phyloP scores from a whole-genome alignment of 169 alveolate species.

The Eimeria mitis region DNA sequence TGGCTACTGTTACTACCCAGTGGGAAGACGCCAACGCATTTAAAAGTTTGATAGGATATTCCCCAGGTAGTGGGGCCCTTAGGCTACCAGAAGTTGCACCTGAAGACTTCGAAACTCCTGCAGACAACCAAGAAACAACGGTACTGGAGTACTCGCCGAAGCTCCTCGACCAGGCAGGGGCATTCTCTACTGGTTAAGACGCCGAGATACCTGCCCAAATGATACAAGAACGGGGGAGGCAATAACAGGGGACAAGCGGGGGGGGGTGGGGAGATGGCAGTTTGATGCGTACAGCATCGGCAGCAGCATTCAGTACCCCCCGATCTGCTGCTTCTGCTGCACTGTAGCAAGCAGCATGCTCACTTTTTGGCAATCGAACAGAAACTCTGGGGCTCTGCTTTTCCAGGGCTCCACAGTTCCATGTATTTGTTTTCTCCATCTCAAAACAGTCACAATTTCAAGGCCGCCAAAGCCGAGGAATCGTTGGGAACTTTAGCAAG shows the following conservation, averaged over 20 bases:
- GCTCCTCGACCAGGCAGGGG: not conserved
- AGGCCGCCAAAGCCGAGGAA: not conserved
- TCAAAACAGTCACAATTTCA: not conserved
- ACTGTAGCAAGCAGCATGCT: not conserved
- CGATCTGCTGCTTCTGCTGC: not conserved
- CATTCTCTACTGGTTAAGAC: not conserved
- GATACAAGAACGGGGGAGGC: not conserved
- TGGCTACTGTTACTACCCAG: slow-evolving; percentile 73
- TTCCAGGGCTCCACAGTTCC: not conserved
- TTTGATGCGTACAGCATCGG: not conserved
- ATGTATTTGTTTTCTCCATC: not conserved
- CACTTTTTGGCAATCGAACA: not conserved
- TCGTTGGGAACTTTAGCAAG: not conserved
- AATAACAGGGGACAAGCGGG: no score
- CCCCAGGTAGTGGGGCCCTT: slow-evolving; percentile 11
- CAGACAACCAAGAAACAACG: not conserved
- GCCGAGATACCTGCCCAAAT: not conserved
- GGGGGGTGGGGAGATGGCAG: not conserved
- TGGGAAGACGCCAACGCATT: slow-evolving; percentile 56
- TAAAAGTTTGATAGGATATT: not conserved
- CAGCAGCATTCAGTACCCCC: not conserved
- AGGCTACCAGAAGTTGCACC: slow-evolving; percentile 40
- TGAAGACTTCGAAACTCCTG: slow-evolving; percentile 67
- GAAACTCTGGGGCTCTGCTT: not conserved
- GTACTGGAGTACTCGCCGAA: not conserved